phyloP scores from a whole-genome alignment of 129 eudicot species.

The Calendula officinalis region DNA sequence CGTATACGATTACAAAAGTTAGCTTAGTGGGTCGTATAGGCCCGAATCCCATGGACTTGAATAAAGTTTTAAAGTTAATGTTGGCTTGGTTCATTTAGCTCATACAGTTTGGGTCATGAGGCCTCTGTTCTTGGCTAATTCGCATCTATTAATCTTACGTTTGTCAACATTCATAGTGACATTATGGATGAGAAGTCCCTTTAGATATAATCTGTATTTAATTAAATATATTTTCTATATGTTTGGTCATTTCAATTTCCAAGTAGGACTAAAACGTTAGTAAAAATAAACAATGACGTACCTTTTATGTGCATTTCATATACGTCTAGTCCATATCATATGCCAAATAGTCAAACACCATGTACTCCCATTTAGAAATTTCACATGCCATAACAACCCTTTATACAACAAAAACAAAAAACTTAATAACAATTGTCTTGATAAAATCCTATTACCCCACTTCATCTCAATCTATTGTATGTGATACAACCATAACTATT shows the following conservation, averaged over 20 bases:
- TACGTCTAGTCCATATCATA: conserved; percentile 24
- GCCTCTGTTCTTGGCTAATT: background rate
- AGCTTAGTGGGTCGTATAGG: background rate
- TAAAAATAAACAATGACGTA: background rate
- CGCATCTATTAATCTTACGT: background rate
- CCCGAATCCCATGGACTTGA: background rate
- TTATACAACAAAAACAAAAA: conserved; percentile 24
- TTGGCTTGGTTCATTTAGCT: background rate
- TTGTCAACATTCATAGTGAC: background rate
- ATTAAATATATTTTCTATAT: background rate
- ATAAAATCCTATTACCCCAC: background rate
- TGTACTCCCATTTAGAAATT: conserved; percentile 16
- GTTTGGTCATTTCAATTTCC: conserved; percentile 11
- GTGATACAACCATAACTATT: background rate
- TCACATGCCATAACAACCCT: conserved; percentile 28
- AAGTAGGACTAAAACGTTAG: background rate
- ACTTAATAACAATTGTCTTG: conserved; percentile 1
- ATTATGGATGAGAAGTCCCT: background rate
- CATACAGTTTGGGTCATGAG: background rate
- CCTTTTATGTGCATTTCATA: background rate
- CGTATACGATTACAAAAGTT: too few relatives aligned
- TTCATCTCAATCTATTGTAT: conserved; percentile 2
- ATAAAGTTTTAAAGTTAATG: background rate
- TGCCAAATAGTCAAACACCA: conserved; percentile 3
- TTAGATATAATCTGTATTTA: background rate